Evolutionary conservation across 2,329 filamentous ascomycete species (phyloP).

Genomic region (Phialophora chinensis): DNA sequence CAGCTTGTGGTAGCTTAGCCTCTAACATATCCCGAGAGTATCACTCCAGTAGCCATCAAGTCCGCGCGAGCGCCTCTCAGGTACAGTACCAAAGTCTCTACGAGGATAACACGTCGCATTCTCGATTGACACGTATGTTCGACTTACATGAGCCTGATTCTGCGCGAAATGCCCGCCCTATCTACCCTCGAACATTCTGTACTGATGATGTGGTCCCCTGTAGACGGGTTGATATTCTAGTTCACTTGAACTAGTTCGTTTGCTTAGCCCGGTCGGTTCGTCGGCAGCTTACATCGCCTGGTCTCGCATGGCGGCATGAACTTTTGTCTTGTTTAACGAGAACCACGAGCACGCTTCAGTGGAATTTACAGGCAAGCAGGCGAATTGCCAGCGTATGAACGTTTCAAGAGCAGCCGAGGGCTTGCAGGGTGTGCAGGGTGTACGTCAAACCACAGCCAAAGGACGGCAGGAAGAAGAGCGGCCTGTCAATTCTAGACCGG

Average conservation of each 20-base stretch:
- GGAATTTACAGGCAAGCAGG: conserved; percentile 7
- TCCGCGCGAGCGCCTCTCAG: not conserved
- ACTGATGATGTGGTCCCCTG: conserved; percentile 3
- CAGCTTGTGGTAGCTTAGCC: not conserved
- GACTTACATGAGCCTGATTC: not conserved
- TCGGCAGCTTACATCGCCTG: conserved; percentile 14
- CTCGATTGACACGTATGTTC: not conserved
- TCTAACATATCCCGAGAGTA: not conserved
- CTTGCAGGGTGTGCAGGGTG: conserved; percentile 15
- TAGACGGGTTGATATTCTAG: conserved; percentile 14
- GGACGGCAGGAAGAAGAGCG: conserved; percentile 5
- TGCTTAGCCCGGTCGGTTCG: conserved; percentile 19
- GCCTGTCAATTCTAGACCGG: conserved; percentile 15
- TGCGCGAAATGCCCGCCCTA: not conserved
- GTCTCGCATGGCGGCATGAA: conserved; percentile 32
- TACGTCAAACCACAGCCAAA: conserved; percentile 16
- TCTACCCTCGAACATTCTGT: not conserved
- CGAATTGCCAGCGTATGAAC: conserved; percentile 13
- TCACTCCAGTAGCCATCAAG: not conserved
- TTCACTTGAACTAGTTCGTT: conserved; percentile 16
- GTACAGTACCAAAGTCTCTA: not conserved
- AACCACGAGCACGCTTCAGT: conserved; percentile 26
- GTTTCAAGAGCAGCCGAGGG: conserved; percentile 28
- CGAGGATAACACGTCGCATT: not conserved
- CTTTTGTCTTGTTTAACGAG: conserved; percentile 20